Evolutionary conservation across 2,329 filamentous ascomycete species (phyloP).

Genomic region (Fusarium sp.): DNA sequence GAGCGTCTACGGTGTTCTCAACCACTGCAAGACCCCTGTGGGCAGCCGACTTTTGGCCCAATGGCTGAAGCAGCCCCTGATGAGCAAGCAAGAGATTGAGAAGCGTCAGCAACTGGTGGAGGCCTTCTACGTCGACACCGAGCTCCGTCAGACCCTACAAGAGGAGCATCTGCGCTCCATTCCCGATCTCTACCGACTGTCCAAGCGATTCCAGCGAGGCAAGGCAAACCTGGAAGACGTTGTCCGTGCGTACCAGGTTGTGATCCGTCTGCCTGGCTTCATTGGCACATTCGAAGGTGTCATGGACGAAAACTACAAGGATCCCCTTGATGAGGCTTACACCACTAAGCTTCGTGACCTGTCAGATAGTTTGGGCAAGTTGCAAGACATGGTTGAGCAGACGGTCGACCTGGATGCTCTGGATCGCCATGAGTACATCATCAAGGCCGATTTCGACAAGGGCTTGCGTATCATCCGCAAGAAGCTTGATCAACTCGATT

Average conservation of each 20-base stretch:
- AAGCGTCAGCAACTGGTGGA: constrained; percentile 94
- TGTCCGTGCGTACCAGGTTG: constrained; percentile 92
- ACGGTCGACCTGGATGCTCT: constrained; percentile 96
- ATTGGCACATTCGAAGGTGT: constrained; percentile 89
- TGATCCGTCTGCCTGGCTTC: constrained; percentile 91
- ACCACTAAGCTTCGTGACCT: constrained; percentile 83
- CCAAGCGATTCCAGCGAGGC: constrained; percentile 94
- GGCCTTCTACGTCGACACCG: constrained; percentile 92
- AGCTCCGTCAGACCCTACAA: constrained; percentile 94
- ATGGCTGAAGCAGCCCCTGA: constrained; percentile 97
- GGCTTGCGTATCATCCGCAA: constrained; percentile 87
- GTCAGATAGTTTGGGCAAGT: constrained; percentile 81
- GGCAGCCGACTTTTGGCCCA: constrained; percentile 91
- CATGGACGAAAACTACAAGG: constrained; percentile 94
- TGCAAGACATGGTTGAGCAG: constrained; percentile 98
- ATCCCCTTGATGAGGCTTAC: constrained; percentile 87
- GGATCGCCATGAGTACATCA: constrained; percentile 97
- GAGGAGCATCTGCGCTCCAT: constrained; percentile 94
- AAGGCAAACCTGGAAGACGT: constrained; percentile 95
- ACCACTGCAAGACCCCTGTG: constrained; percentile 97
- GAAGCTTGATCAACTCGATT: constrained; percentile 86
- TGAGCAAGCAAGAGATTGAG: constrained; percentile 90
- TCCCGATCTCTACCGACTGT: constrained; percentile 91
- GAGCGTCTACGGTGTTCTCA: constrained; percentile 93
- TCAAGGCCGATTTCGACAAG: constrained; percentile 98